A percentile compares a stretch with the other conserved stretches of the same genome.
Conservation (phyloP, 441 rosid species). For the Euphorbia schlechtendalii region DNA sequence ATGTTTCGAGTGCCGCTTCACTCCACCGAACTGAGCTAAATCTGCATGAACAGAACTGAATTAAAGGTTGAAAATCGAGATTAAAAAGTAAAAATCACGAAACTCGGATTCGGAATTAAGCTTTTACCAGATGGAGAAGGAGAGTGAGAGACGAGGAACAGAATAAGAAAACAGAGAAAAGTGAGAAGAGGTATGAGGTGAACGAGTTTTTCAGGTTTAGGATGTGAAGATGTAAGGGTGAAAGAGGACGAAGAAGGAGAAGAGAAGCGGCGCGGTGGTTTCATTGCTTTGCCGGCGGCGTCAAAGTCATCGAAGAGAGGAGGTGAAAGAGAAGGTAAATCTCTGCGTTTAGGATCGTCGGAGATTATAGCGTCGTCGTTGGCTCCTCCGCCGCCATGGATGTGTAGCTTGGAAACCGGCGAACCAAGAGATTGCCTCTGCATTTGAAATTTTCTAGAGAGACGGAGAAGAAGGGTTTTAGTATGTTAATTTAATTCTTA, state of each 20-base stretch:
- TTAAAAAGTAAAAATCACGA: background rate
- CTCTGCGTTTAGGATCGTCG: background rate
- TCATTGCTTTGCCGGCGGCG: constrained; percentile 35
- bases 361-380: constrained; percentile 20
- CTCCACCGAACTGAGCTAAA: constrained; percentile 67
- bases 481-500: background rate
- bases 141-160: constrained; percentile 65
- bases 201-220: constrained; percentile 47
- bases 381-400: constrained; percentile 34
- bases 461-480: background rate
- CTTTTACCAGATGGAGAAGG: constrained; percentile 74
- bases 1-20: constrained; percentile 38
- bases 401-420: constrained; percentile 57
- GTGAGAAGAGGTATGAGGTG: constrained; percentile 81
- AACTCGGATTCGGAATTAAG: background rate
- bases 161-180: constrained; percentile 67
- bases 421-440: constrained; percentile 83
- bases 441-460: constrained; percentile 27
- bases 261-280: constrained; percentile 44
- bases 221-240: constrained; percentile 22
- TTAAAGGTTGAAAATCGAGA: background rate
- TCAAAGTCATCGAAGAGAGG: background rate
- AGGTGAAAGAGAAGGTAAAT: constrained; percentile 9
- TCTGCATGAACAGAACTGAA: constrained; percentile 33
- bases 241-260: constrained; percentile 25